Base-by-base conservation (phyloP, 2,329 filamentous ascomycete species). In the Microdochium trichocladiopsis region DNA sequence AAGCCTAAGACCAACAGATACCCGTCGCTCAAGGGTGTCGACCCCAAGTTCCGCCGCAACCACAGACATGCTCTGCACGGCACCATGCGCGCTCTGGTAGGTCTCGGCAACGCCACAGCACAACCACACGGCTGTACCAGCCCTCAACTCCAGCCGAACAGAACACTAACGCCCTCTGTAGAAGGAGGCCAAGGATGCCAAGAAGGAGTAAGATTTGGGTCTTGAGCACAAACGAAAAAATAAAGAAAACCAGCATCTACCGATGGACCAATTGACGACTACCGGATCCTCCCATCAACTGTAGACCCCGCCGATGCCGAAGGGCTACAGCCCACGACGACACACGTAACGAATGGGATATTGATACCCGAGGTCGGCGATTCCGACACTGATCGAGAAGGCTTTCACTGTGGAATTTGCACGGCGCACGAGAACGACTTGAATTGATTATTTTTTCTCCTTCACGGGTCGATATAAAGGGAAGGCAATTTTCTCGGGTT, bases 31-130 rank as follows among this genome's bases (percentile, higher is more conserved):
- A 96, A 96, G 75, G 94, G 94, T 69, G 94, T 90, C 75, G 94
- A 99, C 80, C 92, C 94, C 74, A 99, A 99, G 87, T 99, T 99
- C 85, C 88, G 94, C 77, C 88, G 94, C 80, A 99, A 99, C 85
- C 94, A 99, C 83, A 90, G 91, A 83, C 93, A 99, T 85, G 94
- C 94, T 77, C 91, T 97, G 61, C 94, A 97, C 83, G 94, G 94
- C 76, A 99, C 92, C 74, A 91, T 90, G 83, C 95, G 90, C 82
- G 94, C 94, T 73, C 80, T 99, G 82, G 93, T 97, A 86, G 70
- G 88, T 81, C 53, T 48, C 31, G 31, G 49, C 28, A 53, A 52
- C 24, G 28, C 36, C 49, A 18, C 55, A 41, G 45, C 28, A 18
- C 3, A 33, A 22, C 23, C 18, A 4, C 37, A 47, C 41, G 47